These are phyloP conservation scores for Zopfia rhizophila DNA, from an alignment of 2,329 filamentous ascomycete species.

Conservation along the genomic window DNA sequence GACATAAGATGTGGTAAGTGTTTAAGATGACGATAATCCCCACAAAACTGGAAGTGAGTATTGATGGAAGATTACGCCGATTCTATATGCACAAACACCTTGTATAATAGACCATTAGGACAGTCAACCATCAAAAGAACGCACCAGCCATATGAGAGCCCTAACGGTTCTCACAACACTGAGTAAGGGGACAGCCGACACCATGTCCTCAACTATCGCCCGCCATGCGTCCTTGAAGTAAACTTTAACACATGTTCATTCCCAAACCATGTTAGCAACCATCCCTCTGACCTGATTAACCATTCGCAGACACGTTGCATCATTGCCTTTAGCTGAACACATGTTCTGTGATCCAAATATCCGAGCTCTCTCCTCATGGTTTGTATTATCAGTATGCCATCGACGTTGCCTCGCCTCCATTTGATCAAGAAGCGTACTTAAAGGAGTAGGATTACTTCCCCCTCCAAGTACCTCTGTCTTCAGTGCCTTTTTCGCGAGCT, in stretches of 20 bases:
- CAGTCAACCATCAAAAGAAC: too few relatives aligned
- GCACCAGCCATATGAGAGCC: too few relatives aligned
- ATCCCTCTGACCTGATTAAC: conserved; percentile 20
- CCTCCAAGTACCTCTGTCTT: conserved; percentile 56
- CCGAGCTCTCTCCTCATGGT: conserved; percentile 30
- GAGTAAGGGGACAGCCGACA: too few relatives aligned
- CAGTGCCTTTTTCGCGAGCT: conserved; percentile 57
- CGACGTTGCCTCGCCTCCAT: conserved; percentile 54
- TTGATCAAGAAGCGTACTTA: conserved; percentile 50
- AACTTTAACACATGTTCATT: conserved; percentile 13
- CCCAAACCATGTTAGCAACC: conserved; percentile 27
- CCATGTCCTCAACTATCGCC: too few relatives aligned
- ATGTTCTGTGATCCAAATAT: conserved; percentile 30
- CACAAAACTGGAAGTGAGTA: neutral
- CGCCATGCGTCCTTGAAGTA: too few relatives aligned
- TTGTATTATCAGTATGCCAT: conserved; percentile 50
- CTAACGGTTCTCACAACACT: too few relatives aligned
- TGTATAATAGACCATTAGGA: too few relatives aligned
- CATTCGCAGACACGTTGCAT: conserved; percentile 25
- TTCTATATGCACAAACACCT: too few relatives aligned
- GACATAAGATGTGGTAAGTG: too few relatives aligned
- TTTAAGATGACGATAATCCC: too few relatives aligned
- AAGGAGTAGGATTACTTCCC: conserved; percentile 35
- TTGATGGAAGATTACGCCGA: neutral
- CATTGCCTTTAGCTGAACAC: too few relatives aligned